Percentiles rank a stretch among this genome's conserved stretches.
Evolutionary conservation across 2,329 filamentous ascomycete genomes (phyloP).

Genomic region (Pseudocercospora vitis): DNA sequence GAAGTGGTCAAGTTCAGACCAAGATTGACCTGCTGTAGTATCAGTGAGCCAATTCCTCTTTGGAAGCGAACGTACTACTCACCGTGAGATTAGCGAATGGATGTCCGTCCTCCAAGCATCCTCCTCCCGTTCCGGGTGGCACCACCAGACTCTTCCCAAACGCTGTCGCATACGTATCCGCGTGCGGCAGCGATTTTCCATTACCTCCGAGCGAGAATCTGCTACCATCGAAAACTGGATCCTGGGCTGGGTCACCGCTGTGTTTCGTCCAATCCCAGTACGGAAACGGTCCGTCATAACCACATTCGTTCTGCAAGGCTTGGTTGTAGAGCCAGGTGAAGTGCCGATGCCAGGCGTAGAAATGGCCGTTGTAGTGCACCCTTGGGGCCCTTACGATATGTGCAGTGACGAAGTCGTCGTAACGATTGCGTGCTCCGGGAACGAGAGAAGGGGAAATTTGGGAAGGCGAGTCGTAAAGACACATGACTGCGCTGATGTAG

Average conservation of each 20-base stretch:
- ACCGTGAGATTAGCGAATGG: not conserved
- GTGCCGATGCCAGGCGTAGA: conserved; percentile 43
- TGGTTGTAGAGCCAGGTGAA: conserved; percentile 46
- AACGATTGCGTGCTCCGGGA: conserved; percentile 33
- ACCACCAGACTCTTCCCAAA: not conserved
- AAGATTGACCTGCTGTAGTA: not conserved
- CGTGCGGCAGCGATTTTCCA: conserved; percentile 45
- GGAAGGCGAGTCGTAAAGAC: not conserved
- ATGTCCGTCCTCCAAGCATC: not conserved
- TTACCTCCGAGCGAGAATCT: conserved; percentile 48
- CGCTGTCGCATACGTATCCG: not conserved
- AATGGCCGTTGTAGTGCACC: conserved; percentile 32
- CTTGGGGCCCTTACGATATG: conserved; percentile 34
- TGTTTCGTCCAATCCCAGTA: conserved; percentile 19
- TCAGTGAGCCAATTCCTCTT: not conserved
- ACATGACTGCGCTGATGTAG: not conserved
- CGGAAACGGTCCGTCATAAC: conserved; percentile 39
- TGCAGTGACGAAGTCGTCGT: conserved; percentile 35
- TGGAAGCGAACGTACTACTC: not conserved
- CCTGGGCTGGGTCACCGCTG: conserved; percentile 42
- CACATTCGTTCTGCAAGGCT: conserved; percentile 44
- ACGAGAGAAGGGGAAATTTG: not conserved
- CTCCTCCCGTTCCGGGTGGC: not conserved
- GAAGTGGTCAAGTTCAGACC: not conserved
- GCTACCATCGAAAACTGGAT: conserved; percentile 43